Conservation (phyloP, 139 green algal genomes). For the Micractinium conductrix region DNA sequence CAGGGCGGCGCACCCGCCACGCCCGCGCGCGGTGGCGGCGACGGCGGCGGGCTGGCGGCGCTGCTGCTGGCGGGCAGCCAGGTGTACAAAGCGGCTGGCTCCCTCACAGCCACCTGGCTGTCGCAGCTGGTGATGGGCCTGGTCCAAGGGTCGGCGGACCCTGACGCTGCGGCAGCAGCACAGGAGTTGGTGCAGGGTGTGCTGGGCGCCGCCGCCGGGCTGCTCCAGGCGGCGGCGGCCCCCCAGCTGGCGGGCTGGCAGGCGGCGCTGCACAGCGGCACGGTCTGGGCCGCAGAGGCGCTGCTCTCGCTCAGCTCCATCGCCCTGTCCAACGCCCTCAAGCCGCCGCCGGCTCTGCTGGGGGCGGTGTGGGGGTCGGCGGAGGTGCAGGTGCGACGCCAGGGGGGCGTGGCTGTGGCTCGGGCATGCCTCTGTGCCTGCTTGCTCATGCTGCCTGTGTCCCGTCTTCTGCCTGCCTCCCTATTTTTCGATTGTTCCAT, state of each 20-base stretch:
- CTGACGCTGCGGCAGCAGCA: not conserved
- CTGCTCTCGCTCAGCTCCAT: constrained; percentile 34
- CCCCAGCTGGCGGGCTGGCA: constrained; percentile 3
- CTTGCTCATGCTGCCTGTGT: not conserved
- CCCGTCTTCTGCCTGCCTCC: not conserved
- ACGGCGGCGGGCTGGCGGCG: not conserved
- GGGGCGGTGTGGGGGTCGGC: not conserved
- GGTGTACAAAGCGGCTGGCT: constrained; percentile 4
- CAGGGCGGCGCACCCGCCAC: constrained; percentile 9
- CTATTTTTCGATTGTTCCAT: too few species aligned
- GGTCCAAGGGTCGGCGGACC: constrained; percentile 11
- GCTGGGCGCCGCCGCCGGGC: not conserved
- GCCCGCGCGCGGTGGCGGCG: not conserved
- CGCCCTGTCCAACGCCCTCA: constrained; percentile 20
- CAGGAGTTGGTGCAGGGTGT: constrained; percentile 2
- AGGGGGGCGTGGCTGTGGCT: not conserved
- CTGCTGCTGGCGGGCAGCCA: not conserved
- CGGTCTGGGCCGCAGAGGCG: constrained; percentile 19
- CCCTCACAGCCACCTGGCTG: constrained; percentile 38
- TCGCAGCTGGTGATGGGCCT: constrained; percentile 16
- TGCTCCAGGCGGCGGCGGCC: constrained; percentile 1
- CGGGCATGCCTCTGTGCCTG: not conserved
- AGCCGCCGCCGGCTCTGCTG: constrained; percentile 22
- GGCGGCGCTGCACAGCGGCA: not conserved
- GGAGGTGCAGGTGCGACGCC: not conserved